phyloP scores from a whole-genome alignment of 2,329 filamentous ascomycete species.

The Zymoseptoria passerinii region DNA sequence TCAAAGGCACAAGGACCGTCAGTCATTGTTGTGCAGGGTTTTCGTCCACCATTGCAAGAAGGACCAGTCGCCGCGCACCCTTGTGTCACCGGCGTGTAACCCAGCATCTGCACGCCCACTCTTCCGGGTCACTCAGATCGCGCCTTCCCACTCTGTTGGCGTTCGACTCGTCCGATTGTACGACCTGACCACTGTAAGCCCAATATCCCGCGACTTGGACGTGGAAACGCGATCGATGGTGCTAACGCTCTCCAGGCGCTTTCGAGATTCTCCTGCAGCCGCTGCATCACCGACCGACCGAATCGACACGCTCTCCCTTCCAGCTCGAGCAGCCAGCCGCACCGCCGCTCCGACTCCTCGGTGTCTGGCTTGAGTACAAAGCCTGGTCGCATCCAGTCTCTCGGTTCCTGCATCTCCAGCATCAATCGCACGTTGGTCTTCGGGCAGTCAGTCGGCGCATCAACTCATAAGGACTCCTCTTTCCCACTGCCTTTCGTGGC shows the following conservation, averaged over 20 bases:
- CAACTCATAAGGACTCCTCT: slow-evolving; percentile 11
- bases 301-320: slow-evolving; percentile 18
- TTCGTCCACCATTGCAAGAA: slow-evolving; percentile 22
- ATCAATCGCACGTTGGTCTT: slow-evolving; percentile 18
- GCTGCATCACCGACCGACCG: slow-evolving; percentile 32
- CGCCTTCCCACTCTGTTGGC: slow-evolving; percentile 29
- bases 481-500: slow-evolving; percentile 26
- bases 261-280: slow-evolving; percentile 38
- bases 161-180: slow-evolving; percentile 30
- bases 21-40: slow-evolving; percentile 1
- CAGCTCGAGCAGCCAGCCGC: slow-evolving; percentile 16
- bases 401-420: slow-evolving; percentile 24
- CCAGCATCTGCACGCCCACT: slow-evolving; percentile 42
- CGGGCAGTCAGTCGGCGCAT: neutral
- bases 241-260: slow-evolving; percentile 35
- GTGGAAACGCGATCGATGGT: slow-evolving; percentile 30
- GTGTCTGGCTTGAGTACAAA: slow-evolving; percentile 31
- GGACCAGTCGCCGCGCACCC: slow-evolving; percentile 20
- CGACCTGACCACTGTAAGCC: slow-evolving; percentile 29
- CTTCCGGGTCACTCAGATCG: slow-evolving; percentile 34
- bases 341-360: slow-evolving; percentile 20
- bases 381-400: slow-evolving; percentile 25
- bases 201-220: slow-evolving; percentile 30
- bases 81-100: slow-evolving; percentile 32
- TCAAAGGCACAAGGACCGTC: neutral